Percentiles rank a stretch among this genome's conserved stretches.
Evolutionary conservation across 2,329 filamentous ascomycete genomes (phyloP).

Genomic region (Venturia nashicola): DNA sequence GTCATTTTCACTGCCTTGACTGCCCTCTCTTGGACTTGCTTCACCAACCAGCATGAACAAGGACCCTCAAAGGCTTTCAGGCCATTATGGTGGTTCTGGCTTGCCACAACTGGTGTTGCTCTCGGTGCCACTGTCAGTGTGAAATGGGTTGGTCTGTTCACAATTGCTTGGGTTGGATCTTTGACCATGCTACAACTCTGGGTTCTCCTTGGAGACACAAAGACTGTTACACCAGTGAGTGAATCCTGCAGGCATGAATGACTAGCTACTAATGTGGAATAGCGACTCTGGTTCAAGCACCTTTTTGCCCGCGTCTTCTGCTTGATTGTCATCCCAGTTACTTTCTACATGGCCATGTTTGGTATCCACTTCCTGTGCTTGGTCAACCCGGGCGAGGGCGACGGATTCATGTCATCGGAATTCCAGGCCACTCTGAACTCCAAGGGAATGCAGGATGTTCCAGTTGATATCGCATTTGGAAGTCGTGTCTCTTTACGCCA

Average conservation of each 20-base stretch:
- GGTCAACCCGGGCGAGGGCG: constrained; percentile 88
- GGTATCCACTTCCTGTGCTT: constrained; percentile 91
- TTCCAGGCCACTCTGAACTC: constrained; percentile 96
- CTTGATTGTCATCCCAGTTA: constrained; percentile 74
- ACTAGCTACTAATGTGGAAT: constrained; percentile 13
- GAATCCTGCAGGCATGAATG: not conserved
- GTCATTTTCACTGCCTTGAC: constrained; percentile 90
- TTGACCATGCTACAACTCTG: constrained; percentile 88
- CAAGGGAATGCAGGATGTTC: constrained; percentile 91
- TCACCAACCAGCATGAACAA: constrained; percentile 93
- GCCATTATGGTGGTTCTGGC: constrained; percentile 96
- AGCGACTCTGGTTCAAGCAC: constrained; percentile 84
- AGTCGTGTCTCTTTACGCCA: constrained; percentile 80
- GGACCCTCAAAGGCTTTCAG: constrained; percentile 81
- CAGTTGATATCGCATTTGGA: constrained; percentile 82
- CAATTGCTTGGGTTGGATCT: constrained; percentile 91
- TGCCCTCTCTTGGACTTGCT: constrained; percentile 78
- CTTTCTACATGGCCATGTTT: constrained; percentile 96
- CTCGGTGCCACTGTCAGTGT: constrained; percentile 87
- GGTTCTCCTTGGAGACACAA: constrained; percentile 82
- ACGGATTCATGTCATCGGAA: constrained; percentile 99
- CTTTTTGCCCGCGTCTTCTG: constrained; percentile 85
- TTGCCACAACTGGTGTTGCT: constrained; percentile 71
- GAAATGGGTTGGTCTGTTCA: constrained; percentile 98
- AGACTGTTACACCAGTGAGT: constrained; percentile 65